A percentile compares a stretch with the other conserved stretches of the same genome.
Conservation (phyloP, 2,329 filamentous ascomycete species). For the Chaetomium strumarium region DNA sequence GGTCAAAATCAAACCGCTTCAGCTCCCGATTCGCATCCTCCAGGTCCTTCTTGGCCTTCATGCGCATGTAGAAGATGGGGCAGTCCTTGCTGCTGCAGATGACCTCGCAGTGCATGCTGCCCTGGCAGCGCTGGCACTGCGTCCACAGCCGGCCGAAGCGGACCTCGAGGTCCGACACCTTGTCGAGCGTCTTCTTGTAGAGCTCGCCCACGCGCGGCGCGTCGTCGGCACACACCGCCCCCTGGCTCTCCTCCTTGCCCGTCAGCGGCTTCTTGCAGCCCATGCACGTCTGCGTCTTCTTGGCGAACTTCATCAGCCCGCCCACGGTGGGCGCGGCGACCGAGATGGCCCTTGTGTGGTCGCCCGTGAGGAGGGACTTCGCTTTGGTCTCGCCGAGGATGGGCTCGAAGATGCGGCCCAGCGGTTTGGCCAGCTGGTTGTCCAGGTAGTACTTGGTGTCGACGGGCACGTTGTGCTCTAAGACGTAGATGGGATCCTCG, state of each 20-base stretch:
- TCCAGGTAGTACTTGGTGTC: conserved; percentile 98
- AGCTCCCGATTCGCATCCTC: conserved; percentile 92
- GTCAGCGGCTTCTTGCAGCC: conserved; percentile 95
- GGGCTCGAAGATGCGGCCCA: conserved; percentile 94
- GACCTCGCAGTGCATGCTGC: conserved; percentile 96
- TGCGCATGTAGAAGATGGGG: conserved; percentile 99
- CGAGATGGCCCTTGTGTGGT: conserved; percentile 90
- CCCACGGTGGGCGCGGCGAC: conserved; percentile 88
- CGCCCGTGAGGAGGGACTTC: conserved; percentile 77
- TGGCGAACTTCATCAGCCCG: conserved; percentile 96
- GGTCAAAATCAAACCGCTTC: conserved; percentile 64
- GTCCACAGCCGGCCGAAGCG: conserved; percentile 93
- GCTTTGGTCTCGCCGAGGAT: conserved; percentile 93
- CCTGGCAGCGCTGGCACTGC: conserved; percentile 95
- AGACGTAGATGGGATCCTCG: conserved; percentile 92
- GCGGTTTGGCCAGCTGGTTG: conserved; percentile 92
- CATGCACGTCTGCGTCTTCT: conserved; percentile 97
- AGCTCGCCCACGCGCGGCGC: conserved; percentile 80
- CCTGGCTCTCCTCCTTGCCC: conserved; percentile 69
- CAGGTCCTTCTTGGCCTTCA: conserved; percentile 99
- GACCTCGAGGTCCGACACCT: conserved; percentile 87
- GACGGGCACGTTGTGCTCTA: conserved; percentile 96
- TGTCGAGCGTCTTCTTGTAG: conserved; percentile 84
- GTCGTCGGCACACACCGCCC: conserved; percentile 85
- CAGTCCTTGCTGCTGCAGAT: conserved; percentile 96